These are phyloP conservation scores for Cytospora schulzeri DNA, from an alignment of 2,329 filamentous ascomycete genomes.

Conservation along the genomic window DNA sequence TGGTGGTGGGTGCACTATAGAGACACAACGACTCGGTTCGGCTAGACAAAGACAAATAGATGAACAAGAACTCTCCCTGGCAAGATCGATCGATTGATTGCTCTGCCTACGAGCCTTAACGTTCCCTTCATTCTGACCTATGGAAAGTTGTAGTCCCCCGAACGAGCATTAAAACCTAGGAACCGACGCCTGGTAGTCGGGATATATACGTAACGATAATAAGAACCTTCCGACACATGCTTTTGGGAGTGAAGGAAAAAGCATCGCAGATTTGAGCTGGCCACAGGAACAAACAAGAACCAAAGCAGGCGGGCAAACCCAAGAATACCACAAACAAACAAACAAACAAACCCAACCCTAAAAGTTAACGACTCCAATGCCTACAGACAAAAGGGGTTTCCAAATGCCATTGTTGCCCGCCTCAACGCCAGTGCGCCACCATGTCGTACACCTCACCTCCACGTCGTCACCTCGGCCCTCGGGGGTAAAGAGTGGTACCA, in stretches of 20 bases:
- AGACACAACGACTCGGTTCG: not conserved
- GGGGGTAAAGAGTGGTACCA: not conserved
- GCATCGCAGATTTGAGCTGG: not conserved
- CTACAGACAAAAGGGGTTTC: constrained; percentile 16
- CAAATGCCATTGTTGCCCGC: constrained; percentile 20
- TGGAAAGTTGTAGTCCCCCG: not conserved
- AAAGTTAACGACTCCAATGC: constrained; percentile 2
- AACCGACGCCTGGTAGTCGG: not conserved
- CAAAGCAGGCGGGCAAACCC: not conserved
- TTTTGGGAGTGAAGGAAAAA: not conserved
- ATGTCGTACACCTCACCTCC: not conserved
- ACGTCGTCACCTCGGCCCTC: not conserved
- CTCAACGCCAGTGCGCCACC: constrained; percentile 14
- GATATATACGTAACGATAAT: not conserved
- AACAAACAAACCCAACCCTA: too few relatives aligned
- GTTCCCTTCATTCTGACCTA: not conserved
- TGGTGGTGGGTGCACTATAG: not conserved
- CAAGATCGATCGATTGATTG: not conserved
- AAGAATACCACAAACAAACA: not conserved
- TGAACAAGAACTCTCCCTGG: not conserved
- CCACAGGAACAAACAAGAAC: not conserved
- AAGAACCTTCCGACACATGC: not conserved
- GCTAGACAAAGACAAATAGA: not conserved
- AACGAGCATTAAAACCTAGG: not conserved
- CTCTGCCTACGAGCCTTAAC: not conserved